Conservation (phyloP, 2,329 filamentous ascomycete species). For the Clarireedia homoeocarpa region DNA sequence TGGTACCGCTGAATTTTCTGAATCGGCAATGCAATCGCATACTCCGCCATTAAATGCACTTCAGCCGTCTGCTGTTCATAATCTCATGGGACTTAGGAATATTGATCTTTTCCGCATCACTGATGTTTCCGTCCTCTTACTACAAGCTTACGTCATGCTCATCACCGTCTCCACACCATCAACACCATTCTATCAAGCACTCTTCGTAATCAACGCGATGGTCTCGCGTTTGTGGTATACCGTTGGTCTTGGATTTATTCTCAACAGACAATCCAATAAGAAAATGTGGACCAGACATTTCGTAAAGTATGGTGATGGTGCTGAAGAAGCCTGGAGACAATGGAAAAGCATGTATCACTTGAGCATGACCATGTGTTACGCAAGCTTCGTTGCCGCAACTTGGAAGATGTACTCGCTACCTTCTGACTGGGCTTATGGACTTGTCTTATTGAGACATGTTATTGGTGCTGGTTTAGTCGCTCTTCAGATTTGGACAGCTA, state of each 20-base stretch:
- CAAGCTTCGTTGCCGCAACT: conserved; percentile 79
- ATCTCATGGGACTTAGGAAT: conserved; percentile 74
- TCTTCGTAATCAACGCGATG: conserved; percentile 76
- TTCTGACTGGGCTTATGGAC: conserved; percentile 77
- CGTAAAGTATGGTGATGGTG: conserved; percentile 88
- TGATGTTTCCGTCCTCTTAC: conserved; percentile 71
- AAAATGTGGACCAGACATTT: conserved; percentile 98
- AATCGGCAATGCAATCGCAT: conserved; percentile 6
- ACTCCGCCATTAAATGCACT: conserved; percentile 31
- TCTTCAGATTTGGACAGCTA: conserved; percentile 85
- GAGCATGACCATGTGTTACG: conserved; percentile 83
- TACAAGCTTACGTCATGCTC: conserved; percentile 66
- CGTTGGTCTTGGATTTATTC: conserved; percentile 75
- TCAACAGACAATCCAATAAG: conserved; percentile 77
- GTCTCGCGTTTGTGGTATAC: conserved; percentile 89
- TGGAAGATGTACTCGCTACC: conserved; percentile 97
- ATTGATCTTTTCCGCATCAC: conserved; percentile 83
- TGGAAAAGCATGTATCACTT: conserved; percentile 97
- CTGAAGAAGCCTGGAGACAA: conserved; percentile 89
- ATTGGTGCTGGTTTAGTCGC: conserved; percentile 72
- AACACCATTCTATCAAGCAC: conserved; percentile 63
- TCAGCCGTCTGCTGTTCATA: conserved; percentile 65
- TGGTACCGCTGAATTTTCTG: conserved; percentile 23
- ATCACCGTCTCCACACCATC: conserved; percentile 71
- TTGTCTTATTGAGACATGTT: conserved; percentile 79